phyloP scores from a whole-genome alignment of 495 filamentous ascomycete species.

The Articulospora tetracladia region DNA sequence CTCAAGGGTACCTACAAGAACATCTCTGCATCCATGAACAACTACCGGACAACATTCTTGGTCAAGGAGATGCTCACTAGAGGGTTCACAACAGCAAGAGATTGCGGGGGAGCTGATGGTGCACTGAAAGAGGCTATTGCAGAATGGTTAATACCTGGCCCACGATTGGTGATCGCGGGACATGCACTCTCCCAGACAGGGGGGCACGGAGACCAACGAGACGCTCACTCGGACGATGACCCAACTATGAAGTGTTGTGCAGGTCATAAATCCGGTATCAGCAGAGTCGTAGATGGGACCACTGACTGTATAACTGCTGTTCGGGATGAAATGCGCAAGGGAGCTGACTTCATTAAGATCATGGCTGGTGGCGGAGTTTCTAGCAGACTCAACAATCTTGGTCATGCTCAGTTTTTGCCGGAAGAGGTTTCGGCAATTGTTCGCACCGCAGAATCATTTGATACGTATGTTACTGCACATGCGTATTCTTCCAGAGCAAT shows the following conservation, averaged over 20 bases:
- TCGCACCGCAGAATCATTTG: slow-evolving; percentile 37
- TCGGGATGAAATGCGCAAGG: slow-evolving; percentile 46
- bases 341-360: slow-evolving; percentile 55
- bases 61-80: slow-evolving; percentile 44
- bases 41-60: slow-evolving; percentile 38
- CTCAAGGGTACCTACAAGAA: neutral
- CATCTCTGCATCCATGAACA: slow-evolving; percentile 38
- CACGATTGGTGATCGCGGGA: slow-evolving; percentile 34
- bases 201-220: slow-evolving; percentile 48
- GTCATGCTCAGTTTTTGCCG: slow-evolving; percentile 47
- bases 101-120: slow-evolving; percentile 46
- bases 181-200: slow-evolving; percentile 45
- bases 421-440: slow-evolving; percentile 49
- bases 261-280: slow-evolving; percentile 29
- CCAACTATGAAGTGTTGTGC: too few species aligned
- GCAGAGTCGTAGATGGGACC: slow-evolving; percentile 45
- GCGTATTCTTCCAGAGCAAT: slow-evolving; percentile 49
- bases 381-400: slow-evolving; percentile 43
- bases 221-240: slow-evolving; percentile 29
- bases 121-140: slow-evolving; percentile 47
- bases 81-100: slow-evolving; percentile 49
- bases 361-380: slow-evolving; percentile 53
- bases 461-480: slow-evolving; percentile 53
- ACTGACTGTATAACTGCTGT: slow-evolving; percentile 44
- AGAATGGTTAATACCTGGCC: slow-evolving; percentile 43